Percentiles rank a stretch among this genome's conserved stretches.
Conservation (phyloP, 2,329 filamentous ascomycete species). For the Trichophyton verrucosum region DNA sequence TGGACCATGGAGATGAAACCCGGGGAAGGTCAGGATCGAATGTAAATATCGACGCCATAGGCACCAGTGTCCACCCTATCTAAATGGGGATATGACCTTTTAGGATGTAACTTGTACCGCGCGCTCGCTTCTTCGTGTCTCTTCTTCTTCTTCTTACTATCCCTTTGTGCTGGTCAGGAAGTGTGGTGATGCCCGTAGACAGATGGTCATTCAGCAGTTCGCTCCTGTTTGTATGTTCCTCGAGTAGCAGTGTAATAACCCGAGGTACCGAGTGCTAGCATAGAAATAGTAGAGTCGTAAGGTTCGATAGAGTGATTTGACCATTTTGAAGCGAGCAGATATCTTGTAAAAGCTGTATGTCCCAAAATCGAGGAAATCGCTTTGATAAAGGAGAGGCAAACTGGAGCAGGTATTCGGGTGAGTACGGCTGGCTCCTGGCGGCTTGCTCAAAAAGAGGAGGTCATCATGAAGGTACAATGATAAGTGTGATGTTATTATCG, state of each 20-base stretch:
- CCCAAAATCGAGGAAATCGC: background rate
- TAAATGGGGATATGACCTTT: background rate
- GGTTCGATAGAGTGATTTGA: slow-evolving; percentile 12
- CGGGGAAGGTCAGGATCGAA: slow-evolving; percentile 79
- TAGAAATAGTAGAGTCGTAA: slow-evolving; percentile 10
- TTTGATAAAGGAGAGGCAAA: background rate
- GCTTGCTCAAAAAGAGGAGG: background rate
- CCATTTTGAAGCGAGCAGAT: slow-evolving; percentile 14
- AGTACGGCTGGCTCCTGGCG: background rate
- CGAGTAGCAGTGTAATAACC: slow-evolving; percentile 12
- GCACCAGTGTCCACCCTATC: background rate
- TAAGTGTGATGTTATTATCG: background rate
- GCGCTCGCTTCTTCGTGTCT: background rate
- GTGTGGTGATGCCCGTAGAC: background rate
- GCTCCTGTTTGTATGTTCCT: slow-evolving; percentile 8
- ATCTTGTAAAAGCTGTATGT: background rate
- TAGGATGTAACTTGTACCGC: background rate
- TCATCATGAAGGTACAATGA: background rate
- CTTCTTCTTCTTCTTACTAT: background rate
- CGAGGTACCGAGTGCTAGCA: slow-evolving; percentile 7
- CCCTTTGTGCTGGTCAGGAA: background rate
- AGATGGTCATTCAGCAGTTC: background rate
- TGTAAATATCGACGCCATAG: slow-evolving; percentile 90
- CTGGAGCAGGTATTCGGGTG: background rate
- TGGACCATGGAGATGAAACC: slow-evolving; percentile 83